phyloP scores from a whole-genome alignment of 148 eudicot genomes.

The Gaultheria prostrata region DNA sequence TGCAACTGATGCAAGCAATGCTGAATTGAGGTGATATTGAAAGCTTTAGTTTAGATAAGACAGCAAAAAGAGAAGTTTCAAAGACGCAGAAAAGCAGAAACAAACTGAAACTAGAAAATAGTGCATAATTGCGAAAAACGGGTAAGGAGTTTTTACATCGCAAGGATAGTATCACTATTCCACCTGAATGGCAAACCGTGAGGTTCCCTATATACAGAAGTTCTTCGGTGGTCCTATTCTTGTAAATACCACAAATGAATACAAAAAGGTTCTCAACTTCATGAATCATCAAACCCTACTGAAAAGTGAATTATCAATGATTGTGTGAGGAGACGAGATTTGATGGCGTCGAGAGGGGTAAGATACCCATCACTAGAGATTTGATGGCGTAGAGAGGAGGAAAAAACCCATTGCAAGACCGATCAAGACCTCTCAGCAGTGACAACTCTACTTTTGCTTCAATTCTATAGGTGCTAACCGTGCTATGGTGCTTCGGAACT shows the following conservation, averaged over 20 bases:
- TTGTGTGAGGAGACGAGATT: too few relatives aligned
- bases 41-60: not conserved
- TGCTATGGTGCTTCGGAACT: not conserved
- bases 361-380: not conserved
- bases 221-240: not conserved
- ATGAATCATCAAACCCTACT: not conserved
- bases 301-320: not conserved
- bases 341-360: not conserved
- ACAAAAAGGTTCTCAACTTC: not conserved
- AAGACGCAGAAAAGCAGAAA: not conserved
- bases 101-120: not conserved
- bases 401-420: not conserved
- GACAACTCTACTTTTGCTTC: not conserved
- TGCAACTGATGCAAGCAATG: not conserved
- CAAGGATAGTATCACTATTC: not conserved
- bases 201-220: slow-evolving; percentile 1
- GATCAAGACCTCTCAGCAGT: not conserved
- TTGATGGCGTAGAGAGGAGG: not conserved
- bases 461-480: not conserved
- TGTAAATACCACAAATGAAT: not conserved
- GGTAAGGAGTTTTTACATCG: not conserved
- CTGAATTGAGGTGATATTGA: not conserved
- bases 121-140: not conserved
- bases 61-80: not conserved
- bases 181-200: not conserved